Base-by-base conservation (phyloP, 257 asterid species). In the Solanum phureja region DNA sequence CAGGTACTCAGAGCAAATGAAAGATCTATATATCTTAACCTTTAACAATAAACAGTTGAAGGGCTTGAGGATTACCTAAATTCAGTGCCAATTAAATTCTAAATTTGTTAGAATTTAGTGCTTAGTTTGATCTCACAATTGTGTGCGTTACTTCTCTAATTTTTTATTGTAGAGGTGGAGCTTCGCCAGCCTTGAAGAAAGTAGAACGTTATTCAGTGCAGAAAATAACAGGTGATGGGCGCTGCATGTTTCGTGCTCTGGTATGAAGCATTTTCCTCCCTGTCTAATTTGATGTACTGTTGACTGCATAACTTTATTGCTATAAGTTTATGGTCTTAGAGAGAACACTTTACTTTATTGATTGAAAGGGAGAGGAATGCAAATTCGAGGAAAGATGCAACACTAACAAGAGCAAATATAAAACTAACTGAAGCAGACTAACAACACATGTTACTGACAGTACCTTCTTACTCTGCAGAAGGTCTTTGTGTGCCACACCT, bases 151-250 rank as follows among this genome's bases (percentile, higher is more conserved):
- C 3, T n/a, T 40, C 10, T 4, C 14, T 44, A 42, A 13, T 5
- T 79, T 44, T 8, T 79, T 81, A 49, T 29, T 29, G 38, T 85
- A 95, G 99, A 66, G 93, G 91, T 77, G 90, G 90, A 42, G 93
- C 89, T 88, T 94, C 96, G 73, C 93, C 93, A 77, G 96, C 96
- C 24, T 88, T 89, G 89, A 93, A 96, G 93, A 97, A 95, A 93
- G 93, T 88, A 66, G 98, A 97, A 86, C 89, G 91, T 83, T 95
- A 90, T 92, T 91, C 98, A 24, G 93, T 97, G 75, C 92, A 90
- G 92, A 97, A 88, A 92, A 96, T 97, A 10, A 92, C 98, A n/a
- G 99, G 99, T 11, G 99, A 97, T 86, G 99, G 99, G 1, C 96
- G 99, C 86, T 97, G 99, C 75, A 76, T 97, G 91, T 97, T 97